A percentile compares a stretch with the other conserved stretches of the same genome.
phyloP scores from a whole-genome alignment of 495 filamentous ascomycete species.

The Tuber aestivum region DNA sequence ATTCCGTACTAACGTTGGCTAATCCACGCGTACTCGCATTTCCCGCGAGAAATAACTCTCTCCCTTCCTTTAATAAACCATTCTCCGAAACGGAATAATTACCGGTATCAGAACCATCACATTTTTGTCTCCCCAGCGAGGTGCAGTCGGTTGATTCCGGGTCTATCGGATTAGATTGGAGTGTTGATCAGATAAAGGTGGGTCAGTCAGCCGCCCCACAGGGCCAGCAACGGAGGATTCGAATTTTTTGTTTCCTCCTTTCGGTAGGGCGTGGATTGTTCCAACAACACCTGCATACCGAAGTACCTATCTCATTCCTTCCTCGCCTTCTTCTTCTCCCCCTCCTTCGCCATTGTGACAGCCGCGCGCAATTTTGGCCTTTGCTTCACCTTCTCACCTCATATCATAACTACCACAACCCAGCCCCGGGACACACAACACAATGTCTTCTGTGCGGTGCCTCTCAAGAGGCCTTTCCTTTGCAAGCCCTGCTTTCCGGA shows the following conservation, averaged over 20 bases:
- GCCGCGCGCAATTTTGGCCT: constrained; percentile 44
- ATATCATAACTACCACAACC: constrained; percentile 52
- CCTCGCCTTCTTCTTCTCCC: constrained; percentile 41
- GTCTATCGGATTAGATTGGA: constrained; percentile 1
- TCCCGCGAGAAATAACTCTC: background rate
- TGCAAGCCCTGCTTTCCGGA: constrained; percentile 29
- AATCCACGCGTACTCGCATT: background rate
- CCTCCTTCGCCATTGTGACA: constrained; percentile 34
- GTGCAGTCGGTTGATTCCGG: background rate
- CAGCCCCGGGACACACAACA: constrained; percentile 47
- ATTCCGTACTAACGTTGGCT: background rate
- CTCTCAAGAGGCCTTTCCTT: constrained; percentile 47
- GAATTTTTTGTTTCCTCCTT: constrained; percentile 13
- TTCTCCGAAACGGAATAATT: background rate
- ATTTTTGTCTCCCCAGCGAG: background rate
- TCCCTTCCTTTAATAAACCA: background rate
- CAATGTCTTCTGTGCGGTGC: constrained; percentile 46
- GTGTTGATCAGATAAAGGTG: constrained; percentile 18
- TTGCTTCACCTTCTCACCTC: constrained; percentile 46
- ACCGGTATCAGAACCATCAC: background rate
- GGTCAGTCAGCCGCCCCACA: constrained; percentile 3
- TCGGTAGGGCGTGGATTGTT: constrained; percentile 20
- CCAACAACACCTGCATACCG: constrained; percentile 18
- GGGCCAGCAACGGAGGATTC: background rate
- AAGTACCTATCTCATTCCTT: constrained; percentile 23